Base-by-base conservation (phyloP, 192 early-diverging fungal species). In the Chytriomyces confervae region DNA sequence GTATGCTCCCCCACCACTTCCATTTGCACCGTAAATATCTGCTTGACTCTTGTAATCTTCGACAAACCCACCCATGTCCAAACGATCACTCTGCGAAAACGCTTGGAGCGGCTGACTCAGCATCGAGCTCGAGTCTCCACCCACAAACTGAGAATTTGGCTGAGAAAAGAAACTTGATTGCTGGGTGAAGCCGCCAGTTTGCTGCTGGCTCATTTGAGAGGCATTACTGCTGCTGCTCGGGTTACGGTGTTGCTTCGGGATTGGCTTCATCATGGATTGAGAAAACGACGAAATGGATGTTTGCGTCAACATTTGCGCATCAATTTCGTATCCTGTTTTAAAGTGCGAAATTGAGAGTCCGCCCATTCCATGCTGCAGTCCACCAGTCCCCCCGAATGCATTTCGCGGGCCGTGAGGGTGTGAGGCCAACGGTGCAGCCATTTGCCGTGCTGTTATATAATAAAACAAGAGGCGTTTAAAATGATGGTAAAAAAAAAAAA, bases 31-130 rank as follows among this genome's bases (percentile, higher is more conserved):
- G 68, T 80, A 85, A 6, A 69, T 29, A 57, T 87, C 86, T 7
- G 23, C 75, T 64, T 87, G 86, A 62, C 83, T 84, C 78, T 87
- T 87, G 81, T 87, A 87, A 61, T 87, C 86, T 13, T 85, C 84
- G 51, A 80, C 11, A 24, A 61, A 47, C 80, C 78, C 62, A 82
- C 70, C 24, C 68, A 81, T 57, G 72, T 82, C 50, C 62, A 44
- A 73, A 69, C 82, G 27, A 62, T 68, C 62, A 72, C 77, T 57
- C 47, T 76, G 68, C 11, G 80, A 77, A 44, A 69, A 66, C 62
- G 66, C 62, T 43, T 79, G 77, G 69, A 72, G 23, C 7, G 49
- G 20, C 23, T 50, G 69, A 13, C 18, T 43, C 44, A 49, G 46
- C 9, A 50, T 18, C 0, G 75, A 80, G 62, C 50, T 36, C 36